A percentile compares a stretch with the other conserved stretches of the same genome.
phyloP scores from a whole-genome alignment of 306 rosid species.

The Oemleria cerasiformis region DNA sequence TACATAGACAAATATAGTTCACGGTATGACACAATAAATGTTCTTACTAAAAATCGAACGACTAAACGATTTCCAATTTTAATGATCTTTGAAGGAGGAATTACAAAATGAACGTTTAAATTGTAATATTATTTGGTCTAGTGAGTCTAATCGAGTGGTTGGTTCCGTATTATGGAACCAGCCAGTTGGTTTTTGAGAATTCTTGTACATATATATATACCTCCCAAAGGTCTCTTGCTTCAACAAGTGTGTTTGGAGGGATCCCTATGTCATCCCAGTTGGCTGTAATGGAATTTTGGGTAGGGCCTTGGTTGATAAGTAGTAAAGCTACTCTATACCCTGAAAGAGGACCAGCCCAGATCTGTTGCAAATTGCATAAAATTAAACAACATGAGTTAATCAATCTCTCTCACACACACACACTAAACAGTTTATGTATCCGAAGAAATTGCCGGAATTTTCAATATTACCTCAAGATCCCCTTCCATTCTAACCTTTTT shows the following conservation, averaged over 20 bases:
- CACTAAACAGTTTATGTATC: not conserved
- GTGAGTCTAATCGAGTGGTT: no score
- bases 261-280: conserved; percentile 88
- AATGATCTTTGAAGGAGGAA: no score
- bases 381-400: not conserved
- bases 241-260: conserved; percentile 49
- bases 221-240: conserved; percentile 95
- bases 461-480: conserved; percentile 57
- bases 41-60: no score
- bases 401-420: not conserved
- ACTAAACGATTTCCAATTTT: no score
- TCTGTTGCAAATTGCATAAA: conserved; percentile 33
- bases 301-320: conserved; percentile 61
- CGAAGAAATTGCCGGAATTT: not conserved
- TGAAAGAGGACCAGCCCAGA: conserved; percentile 95
- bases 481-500: conserved; percentile 92
- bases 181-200: no score
- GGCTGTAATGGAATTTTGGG: conserved; percentile 39
- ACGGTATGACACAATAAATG: no score
- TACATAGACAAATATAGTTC: no score
- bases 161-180: no score
- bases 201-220: conserved; percentile 24
- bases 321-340: conserved; percentile 63
- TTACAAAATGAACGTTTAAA: no score
- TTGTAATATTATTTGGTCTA: no score